A percentile compares a stretch with the other conserved stretches of the same genome.
Conservation (phyloP, 495 filamentous ascomycete species). For the Podospora anserina region DNA sequence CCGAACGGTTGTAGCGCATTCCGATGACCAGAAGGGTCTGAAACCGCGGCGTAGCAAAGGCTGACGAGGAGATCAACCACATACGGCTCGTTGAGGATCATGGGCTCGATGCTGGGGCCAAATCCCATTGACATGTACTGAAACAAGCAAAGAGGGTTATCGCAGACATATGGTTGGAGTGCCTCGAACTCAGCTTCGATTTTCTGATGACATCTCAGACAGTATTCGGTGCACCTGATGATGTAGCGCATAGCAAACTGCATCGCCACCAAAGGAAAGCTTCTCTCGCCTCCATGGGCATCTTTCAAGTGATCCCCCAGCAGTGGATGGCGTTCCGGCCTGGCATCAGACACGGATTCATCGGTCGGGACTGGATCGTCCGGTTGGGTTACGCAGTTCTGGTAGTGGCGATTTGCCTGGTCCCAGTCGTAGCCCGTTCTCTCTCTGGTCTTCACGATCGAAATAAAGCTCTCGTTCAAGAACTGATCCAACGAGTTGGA, state of each 20-base stretch:
- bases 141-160: conserved; percentile 73
- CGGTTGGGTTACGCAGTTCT: conserved; percentile 10
- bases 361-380: not conserved
- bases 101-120: conserved; percentile 80
- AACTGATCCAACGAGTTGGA: conserved; percentile 68
- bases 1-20: too few species aligned
- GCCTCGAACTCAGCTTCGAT: conserved; percentile 71
- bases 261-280: conserved; percentile 70
- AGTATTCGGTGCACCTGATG: conserved; percentile 81
- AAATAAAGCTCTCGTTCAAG: conserved; percentile 63
- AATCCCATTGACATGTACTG: conserved; percentile 90
- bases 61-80: conserved; percentile 85
- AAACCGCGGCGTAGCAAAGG: conserved; percentile 65
- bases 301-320: conserved; percentile 51
- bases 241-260: conserved; percentile 79
- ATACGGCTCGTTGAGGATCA: conserved; percentile 73
- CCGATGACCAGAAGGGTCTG: too few species aligned
- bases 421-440: conserved; percentile 60
- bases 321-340: conserved; percentile 31
- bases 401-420: conserved; percentile 60
- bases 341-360: not conserved
- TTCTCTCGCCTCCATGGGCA: conserved; percentile 23
- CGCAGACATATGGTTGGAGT: conserved; percentile 91
- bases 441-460: conserved; percentile 59
- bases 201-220: conserved; percentile 77